Conservation (phyloP, 2,329 filamentous ascomycete genomes). For the Anisogramma anomala region DNA sequence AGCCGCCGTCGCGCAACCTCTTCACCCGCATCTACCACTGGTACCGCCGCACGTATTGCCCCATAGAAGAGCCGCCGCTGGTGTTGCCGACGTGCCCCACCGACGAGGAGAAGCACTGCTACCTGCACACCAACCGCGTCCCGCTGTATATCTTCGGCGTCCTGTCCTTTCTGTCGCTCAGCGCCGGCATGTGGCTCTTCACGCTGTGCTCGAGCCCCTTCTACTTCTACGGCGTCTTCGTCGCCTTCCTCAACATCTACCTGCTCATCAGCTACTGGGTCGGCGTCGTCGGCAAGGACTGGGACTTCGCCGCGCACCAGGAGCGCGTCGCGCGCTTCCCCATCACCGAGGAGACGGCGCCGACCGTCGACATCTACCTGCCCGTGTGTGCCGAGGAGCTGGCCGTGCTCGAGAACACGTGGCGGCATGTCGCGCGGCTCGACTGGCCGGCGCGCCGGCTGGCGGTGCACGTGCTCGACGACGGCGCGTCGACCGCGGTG, state of each 20-base stretch:
- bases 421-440: constrained; percentile 23
- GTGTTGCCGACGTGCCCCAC: constrained; percentile 27
- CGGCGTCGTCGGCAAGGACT: constrained; percentile 28
- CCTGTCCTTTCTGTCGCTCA: constrained; percentile 29
- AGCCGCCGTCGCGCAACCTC: constrained; percentile 15
- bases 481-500: constrained; percentile 25
- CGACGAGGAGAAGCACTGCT: constrained; percentile 28
- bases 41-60: constrained; percentile 24
- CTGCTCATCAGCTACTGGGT: constrained; percentile 30
- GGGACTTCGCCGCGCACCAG: constrained; percentile 26
- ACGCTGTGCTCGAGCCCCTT: constrained; percentile 25
- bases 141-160: constrained; percentile 29
- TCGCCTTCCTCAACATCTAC: constrained; percentile 28
- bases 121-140: constrained; percentile 28
- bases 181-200: constrained; percentile 32
- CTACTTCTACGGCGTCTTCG: constrained; percentile 28
- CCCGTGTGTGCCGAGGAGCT: constrained; percentile 31
- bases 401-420: constrained; percentile 28
- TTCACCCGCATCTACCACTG: constrained; percentile 18
- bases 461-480: constrained; percentile 29
- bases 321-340: constrained; percentile 22
- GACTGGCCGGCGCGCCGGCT: constrained; percentile 27
- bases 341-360: constrained; percentile 24
- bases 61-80: constrained; percentile 22
- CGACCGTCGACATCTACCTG: constrained; percentile 30